Conservation (phyloP, 805 yeast species). For the Zygosaccharomyces bailii region DNA sequence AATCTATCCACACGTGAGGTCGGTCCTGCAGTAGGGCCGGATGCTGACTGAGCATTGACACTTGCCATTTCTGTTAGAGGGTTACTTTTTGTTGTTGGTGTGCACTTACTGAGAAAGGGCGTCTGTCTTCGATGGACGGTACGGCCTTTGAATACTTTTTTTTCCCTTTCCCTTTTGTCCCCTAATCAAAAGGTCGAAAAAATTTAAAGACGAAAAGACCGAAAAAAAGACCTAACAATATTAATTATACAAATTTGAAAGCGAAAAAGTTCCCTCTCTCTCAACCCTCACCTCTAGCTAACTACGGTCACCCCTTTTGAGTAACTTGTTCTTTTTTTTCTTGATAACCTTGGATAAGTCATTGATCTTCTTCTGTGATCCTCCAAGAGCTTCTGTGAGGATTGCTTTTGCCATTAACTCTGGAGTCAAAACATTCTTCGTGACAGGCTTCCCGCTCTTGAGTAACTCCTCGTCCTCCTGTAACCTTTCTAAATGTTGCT, state of each 20-base stretch:
- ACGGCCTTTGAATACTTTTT: background rate
- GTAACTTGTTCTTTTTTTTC: conserved; percentile 40
- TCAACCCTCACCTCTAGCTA: background rate
- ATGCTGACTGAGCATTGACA: background rate
- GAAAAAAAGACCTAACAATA: background rate
- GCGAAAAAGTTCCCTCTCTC: background rate
- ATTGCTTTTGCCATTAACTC: conserved; percentile 57
- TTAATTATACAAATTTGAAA: background rate
- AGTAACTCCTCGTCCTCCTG: conserved; percentile 54
- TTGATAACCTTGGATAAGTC: conserved; percentile 63
- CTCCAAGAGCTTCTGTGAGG: conserved; percentile 24
- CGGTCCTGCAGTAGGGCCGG: background rate
- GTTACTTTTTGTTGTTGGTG: background rate
- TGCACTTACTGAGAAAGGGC: background rate
- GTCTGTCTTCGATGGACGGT: background rate
- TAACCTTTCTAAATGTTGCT: conserved; percentile 52
- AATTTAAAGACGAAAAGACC: background rate
- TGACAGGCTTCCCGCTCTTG: conserved; percentile 42
- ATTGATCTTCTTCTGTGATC: conserved; percentile 40
- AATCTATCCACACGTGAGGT: conserved; percentile 11
- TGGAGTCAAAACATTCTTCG: conserved; percentile 49
- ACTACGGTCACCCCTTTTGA: background rate
- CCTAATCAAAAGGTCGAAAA: background rate
- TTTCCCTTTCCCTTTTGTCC: background rate
- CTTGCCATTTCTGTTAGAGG: conserved; percentile 4